A percentile compares a stretch with the other conserved stretches of the same genome.
phyloP scores from a whole-genome alignment of 176 grass and related monocot genomes.

The Rhynchospora breviuscula region DNA sequence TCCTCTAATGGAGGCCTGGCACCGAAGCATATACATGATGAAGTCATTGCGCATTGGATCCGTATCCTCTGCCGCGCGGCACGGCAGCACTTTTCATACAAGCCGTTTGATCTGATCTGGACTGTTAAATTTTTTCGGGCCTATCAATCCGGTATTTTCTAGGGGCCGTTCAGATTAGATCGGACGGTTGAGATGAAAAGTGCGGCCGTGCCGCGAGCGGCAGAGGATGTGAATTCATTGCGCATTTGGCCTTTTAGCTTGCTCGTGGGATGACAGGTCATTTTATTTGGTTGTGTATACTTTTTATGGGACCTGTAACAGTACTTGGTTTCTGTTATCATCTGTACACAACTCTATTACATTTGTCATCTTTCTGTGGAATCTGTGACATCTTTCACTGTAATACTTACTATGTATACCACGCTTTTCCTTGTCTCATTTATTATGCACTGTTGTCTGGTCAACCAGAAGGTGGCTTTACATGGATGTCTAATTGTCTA shows the following conservation, averaged over 20 bases:
- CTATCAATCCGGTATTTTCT: no score
- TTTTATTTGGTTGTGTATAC: neutral
- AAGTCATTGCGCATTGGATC: conserved; percentile 57
- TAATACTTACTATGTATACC: neutral
- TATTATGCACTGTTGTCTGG: conserved; percentile 3
- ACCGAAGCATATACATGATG: conserved; percentile 43
- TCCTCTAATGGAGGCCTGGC: conserved; percentile 33
- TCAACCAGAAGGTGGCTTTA: neutral
- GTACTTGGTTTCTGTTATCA: neutral
- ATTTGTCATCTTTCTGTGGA: conserved; percentile 1
- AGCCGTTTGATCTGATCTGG: no score
- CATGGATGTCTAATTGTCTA: neutral
- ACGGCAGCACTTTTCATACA: no score
- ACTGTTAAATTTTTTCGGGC: no score
- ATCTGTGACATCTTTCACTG: neutral
- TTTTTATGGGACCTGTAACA: neutral
- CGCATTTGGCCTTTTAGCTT: conserved; percentile 46
- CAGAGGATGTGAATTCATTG: no score
- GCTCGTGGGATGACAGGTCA: conserved; percentile 55
- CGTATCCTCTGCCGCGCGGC: no score
- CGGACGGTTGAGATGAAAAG: no score
- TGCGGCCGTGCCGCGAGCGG: no score
- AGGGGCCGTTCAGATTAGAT: no score
- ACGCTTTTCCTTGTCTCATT: neutral
- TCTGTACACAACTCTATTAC: neutral